These are phyloP conservation scores for Hansfordia pulvinata DNA, from an alignment of 2,329 filamentous ascomycete genomes.

Conservation along the genomic window DNA sequence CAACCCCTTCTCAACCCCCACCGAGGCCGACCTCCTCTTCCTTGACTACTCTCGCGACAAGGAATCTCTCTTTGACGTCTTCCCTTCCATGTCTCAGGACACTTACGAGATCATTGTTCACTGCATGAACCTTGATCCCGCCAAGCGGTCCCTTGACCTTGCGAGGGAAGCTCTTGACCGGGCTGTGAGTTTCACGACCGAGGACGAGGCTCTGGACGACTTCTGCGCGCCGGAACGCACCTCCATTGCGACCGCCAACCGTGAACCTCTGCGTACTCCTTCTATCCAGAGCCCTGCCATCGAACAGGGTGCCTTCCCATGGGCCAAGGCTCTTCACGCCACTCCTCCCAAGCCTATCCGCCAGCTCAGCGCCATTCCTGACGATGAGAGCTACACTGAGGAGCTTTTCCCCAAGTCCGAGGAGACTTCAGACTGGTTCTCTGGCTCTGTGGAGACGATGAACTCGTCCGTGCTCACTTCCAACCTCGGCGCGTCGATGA, in stretches of 20 bases:
- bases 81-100: conserved; percentile 96
- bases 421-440: conserved; percentile 64
- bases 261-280: conserved; percentile 88
- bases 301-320: conserved; percentile 78
- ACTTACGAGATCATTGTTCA: conserved; percentile 88
- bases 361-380: conserved; percentile 77
- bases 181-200: conserved; percentile 81
- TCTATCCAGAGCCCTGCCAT: conserved; percentile 81
- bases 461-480: conserved; percentile 81
- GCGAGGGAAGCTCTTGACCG: conserved; percentile 67
- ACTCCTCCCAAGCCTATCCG: conserved; percentile 58
- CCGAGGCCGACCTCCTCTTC: conserved; percentile 83
- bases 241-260: conserved; percentile 71
- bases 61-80: conserved; percentile 94
- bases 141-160: conserved; percentile 68
- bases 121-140: conserved; percentile 83
- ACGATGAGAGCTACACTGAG: conserved; percentile 67
- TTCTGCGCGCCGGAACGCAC: conserved; percentile 78
- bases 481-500: conserved; percentile 67
- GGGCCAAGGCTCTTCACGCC: conserved; percentile 79
- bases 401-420: conserved; percentile 76
- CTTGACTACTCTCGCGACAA: conserved; percentile 87
- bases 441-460: conserved; percentile 60
- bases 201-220: conserved; percentile 83
- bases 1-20: conserved; percentile 88